Evolutionary conservation across 768 basidiomycete species (phyloP).

Genomic region (Tulasnella sp.): DNA sequence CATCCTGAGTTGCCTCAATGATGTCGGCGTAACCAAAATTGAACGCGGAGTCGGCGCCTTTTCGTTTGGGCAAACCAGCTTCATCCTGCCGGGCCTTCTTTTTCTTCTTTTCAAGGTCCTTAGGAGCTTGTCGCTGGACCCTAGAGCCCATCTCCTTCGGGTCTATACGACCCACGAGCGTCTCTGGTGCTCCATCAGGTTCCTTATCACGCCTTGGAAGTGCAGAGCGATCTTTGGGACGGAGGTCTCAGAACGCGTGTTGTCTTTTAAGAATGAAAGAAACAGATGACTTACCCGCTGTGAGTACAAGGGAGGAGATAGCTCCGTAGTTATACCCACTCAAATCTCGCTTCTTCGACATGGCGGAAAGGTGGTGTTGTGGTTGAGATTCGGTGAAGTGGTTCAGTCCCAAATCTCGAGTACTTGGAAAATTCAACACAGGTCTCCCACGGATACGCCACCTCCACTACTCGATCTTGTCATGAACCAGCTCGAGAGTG

Average conservation of each 20-base stretch:
- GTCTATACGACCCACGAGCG: conserved; percentile 87
- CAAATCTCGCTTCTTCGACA: conserved; percentile 62
- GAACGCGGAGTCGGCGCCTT: conserved; percentile 45
- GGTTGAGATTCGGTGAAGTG: background rate
- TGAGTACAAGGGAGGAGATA: conserved; percentile 90
- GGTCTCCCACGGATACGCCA: conserved; percentile 1
- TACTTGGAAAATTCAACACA: background rate
- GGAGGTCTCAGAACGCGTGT: conserved; percentile 1
- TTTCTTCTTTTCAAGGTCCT: conserved; percentile 91
- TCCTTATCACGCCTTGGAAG: conserved; percentile 88
- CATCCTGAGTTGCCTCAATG: conserved; percentile 87
- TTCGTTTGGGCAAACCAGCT: conserved; percentile 51
- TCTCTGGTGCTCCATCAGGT: conserved; percentile 93
- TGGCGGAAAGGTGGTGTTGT: conserved; percentile 19
- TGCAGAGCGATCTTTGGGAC: conserved; percentile 55
- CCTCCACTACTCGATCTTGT: no score
- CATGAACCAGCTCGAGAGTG: no score
- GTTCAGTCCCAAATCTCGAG: conserved; percentile 4
- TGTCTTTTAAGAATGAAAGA: conserved; percentile 3
- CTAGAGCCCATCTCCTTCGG: conserved; percentile 90
- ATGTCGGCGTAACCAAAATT: conserved; percentile 84
- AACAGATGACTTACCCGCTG: conserved; percentile 50
- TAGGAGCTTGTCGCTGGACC: conserved; percentile 73
- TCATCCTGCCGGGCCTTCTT: conserved; percentile 67
- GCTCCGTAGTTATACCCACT: conserved; percentile 95